phyloP scores from a whole-genome alignment of 352 stramenopile genomes.

The Phytophthora agathidicida region DNA sequence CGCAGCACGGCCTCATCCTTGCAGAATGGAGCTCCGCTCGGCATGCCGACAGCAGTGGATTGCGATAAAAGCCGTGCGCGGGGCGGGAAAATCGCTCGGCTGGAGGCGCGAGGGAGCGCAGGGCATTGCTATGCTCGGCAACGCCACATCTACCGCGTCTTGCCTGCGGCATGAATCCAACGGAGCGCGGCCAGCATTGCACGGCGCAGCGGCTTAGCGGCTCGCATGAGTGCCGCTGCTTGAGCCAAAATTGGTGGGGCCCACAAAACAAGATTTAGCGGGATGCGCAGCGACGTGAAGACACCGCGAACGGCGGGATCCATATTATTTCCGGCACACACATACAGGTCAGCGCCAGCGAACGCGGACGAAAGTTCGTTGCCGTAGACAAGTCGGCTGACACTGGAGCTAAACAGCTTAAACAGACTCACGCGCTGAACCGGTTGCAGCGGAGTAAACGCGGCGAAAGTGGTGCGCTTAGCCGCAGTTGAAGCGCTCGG shows the following conservation, averaged over 20 bases:
- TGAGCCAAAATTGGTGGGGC: slow-evolving; percentile 15
- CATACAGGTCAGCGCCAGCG: slow-evolving; percentile 15
- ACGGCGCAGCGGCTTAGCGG: no score
- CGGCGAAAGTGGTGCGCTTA: neutral
- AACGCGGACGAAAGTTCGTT: slow-evolving; percentile 39
- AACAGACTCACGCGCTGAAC: neutral
- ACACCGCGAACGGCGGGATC: slow-evolving; percentile 1
- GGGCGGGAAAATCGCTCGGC: no score
- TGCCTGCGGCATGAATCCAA: slow-evolving; percentile 20
- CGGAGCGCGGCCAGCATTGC: slow-evolving; percentile 18
- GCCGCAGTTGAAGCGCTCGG: neutral
- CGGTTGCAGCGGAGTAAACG: neutral
- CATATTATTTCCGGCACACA: slow-evolving; percentile 29
- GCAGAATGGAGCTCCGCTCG: no score
- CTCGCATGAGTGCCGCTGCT: neutral
- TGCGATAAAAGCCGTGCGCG: no score
- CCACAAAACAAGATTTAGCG: slow-evolving; percentile 29
- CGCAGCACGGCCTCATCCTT: no score
- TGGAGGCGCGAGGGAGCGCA: no score
- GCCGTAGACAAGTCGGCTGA: slow-evolving; percentile 5
- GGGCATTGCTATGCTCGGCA: no score
- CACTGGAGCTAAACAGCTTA: neutral
- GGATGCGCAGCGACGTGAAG: slow-evolving; percentile 8
- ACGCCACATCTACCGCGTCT: neutral
- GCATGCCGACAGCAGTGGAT: no score